phyloP scores from a whole-genome alignment of 75 land plant species.

The Cryptomeria japonica region DNA sequence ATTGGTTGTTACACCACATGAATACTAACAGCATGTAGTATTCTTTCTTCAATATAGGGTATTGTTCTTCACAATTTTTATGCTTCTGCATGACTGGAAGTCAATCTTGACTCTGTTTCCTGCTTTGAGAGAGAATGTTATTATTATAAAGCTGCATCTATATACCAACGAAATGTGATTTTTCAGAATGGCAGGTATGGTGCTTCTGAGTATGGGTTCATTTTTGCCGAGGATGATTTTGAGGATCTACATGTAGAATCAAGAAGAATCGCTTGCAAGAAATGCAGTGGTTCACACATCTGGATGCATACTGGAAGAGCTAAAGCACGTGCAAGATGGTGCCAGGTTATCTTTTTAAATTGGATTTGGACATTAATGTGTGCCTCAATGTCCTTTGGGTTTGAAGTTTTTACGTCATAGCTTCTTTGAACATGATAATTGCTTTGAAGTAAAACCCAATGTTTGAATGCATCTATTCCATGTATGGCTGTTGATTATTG shows the following conservation, averaged over 20 bases:
- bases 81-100: too few species aligned
- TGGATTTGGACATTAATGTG: background rate
- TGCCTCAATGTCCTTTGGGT: background rate
- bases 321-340: slow-evolving; percentile 90
- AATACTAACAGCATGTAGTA: background rate
- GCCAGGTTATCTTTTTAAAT: slow-evolving; percentile 62
- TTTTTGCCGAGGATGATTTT: slow-evolving; percentile 50
- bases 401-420: background rate
- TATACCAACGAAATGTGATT: slow-evolving; percentile 1
- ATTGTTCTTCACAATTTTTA: too few species aligned
- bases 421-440: background rate
- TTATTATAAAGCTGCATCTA: background rate
- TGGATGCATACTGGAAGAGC: slow-evolving; percentile 74
- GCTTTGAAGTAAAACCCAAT: background rate
- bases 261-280: slow-evolving; percentile 81
- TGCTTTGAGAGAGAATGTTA: too few species aligned
- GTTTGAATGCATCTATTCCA: background rate
- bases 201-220: slow-evolving; percentile 40
- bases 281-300: slow-evolving; percentile 68
- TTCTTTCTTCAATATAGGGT: background rate
- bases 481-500: background rate
- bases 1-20: background rate
- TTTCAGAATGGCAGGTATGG: slow-evolving; percentile 62
- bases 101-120: too few species aligned
- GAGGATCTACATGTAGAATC: slow-evolving; percentile 61